phyloP scores from a whole-genome alignment of 169 alveolate species.

The Plasmodium malariae region DNA sequence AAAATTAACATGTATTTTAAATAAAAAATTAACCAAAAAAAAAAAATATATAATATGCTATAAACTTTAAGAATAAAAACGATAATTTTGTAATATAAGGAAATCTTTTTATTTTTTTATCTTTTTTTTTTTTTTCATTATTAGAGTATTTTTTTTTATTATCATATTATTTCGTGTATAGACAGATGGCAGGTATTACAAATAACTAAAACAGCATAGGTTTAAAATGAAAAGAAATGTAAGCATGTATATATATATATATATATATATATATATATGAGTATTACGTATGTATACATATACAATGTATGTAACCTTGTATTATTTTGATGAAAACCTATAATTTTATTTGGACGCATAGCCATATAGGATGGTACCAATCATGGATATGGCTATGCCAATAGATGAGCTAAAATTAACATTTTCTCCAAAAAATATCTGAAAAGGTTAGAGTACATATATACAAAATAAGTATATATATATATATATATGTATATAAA shows the following conservation, averaged over 20 bases:
- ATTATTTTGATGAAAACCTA: neutral
- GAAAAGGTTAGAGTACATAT: neutral
- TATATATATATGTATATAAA: neutral
- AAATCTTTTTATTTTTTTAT: no score
- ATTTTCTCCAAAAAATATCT: constrained; percentile 67
- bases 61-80: no score
- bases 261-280: neutral
- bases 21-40: no score
- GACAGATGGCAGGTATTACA: neutral
- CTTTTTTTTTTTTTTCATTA: neutral
- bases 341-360: constrained; percentile 47
- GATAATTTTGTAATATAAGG: no score
- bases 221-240: constrained; percentile 4
- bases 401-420: constrained; percentile 60
- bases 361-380: constrained; percentile 71
- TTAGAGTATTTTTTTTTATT: neutral
- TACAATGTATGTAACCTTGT: no score
- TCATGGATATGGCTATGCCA: constrained; percentile 66
- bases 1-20: no score
- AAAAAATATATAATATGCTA: no score
- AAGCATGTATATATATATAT: neutral
- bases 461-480: neutral
- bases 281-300: neutral
- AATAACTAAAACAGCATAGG: constrained; percentile 41
- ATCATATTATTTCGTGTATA: constrained; percentile 1